Percentiles rank a stretch among this genome's conserved stretches.
Evolutionary conservation across 495 filamentous ascomycete genomes (phyloP).

Genomic region (Neurospora intermedia): DNA sequence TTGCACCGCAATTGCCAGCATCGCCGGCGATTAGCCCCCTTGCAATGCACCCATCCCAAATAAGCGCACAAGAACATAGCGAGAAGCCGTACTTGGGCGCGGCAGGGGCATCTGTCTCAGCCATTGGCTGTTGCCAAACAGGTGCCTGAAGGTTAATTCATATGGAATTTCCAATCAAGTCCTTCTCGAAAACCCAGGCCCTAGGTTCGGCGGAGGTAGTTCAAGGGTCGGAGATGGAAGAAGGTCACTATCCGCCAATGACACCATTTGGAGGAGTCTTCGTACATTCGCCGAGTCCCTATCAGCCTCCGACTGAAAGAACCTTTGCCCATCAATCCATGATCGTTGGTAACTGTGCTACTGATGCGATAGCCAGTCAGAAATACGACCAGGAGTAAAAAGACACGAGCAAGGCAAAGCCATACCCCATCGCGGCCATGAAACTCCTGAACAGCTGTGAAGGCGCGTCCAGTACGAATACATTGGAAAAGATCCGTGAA

Average conservation of each 20-base stretch:
- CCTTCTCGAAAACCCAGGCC: background rate
- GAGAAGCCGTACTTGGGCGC: background rate
- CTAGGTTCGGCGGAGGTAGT: background rate
- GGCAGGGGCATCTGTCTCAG: background rate
- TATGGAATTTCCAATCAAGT: background rate
- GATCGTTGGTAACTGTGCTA: background rate
- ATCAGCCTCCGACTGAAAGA: background rate
- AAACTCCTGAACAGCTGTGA: background rate
- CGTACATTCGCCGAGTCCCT: background rate
- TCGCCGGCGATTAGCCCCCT: background rate
- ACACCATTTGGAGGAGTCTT: background rate
- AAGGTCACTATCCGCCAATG: background rate
- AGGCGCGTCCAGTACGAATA: background rate
- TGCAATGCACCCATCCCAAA: background rate
- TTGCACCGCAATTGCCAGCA: background rate
- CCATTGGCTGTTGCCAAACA: background rate
- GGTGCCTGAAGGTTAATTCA: background rate
- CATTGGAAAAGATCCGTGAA: background rate
- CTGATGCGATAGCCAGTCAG: background rate
- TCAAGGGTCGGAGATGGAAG: background rate
- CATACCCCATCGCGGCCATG: background rate
- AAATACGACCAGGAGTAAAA: background rate
- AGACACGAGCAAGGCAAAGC: background rate
- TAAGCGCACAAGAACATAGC: background rate
- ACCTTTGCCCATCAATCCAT: background rate